Evolutionary conservation across 306 rosid genomes (phyloP).

Genomic region (Delonix regia): DNA sequence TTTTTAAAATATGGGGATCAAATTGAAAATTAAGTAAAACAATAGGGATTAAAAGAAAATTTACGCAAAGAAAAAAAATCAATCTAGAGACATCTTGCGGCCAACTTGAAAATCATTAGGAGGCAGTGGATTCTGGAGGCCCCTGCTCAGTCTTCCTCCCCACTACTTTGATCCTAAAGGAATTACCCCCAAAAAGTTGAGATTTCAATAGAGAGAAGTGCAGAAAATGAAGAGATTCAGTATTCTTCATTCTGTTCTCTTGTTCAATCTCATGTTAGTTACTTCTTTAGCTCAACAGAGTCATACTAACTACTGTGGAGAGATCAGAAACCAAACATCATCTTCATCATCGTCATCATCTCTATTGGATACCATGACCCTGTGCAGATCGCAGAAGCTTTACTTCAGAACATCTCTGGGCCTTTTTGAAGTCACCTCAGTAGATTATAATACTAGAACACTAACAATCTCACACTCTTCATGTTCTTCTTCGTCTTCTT

Average conservation of each 20-base stretch:
- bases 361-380: slow-evolving; percentile 38
- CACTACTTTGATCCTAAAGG: slow-evolving; percentile 10
- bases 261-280: slow-evolving; percentile 44
- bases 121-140: slow-evolving; percentile 21
- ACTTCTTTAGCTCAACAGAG: slow-evolving; percentile 43
- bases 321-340: slow-evolving; percentile 50
- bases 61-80: background rate
- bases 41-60: background rate
- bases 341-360: slow-evolving; percentile 42
- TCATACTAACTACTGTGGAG: slow-evolving; percentile 44
- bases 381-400: slow-evolving; percentile 42
- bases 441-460: slow-evolving; percentile 26
- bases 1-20: too few relatives aligned
- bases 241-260: slow-evolving; percentile 40
- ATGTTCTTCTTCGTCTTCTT: slow-evolving; percentile 43
- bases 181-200: slow-evolving; percentile 23
- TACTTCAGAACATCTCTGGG: slow-evolving; percentile 50
- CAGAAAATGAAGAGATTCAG: slow-evolving; percentile 37
- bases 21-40: too few relatives aligned
- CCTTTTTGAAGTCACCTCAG: slow-evolving; percentile 42
- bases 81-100: slow-evolving; percentile 28
- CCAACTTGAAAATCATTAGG: slow-evolving; percentile 33
- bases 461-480: slow-evolving; percentile 49
- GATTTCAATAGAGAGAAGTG: background rate
- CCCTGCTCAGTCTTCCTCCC: slow-evolving; percentile 17